Evolutionary conservation across 495 filamentous ascomycete species (phyloP).

Genomic region (Hypoxylon lienhwacheense): DNA sequence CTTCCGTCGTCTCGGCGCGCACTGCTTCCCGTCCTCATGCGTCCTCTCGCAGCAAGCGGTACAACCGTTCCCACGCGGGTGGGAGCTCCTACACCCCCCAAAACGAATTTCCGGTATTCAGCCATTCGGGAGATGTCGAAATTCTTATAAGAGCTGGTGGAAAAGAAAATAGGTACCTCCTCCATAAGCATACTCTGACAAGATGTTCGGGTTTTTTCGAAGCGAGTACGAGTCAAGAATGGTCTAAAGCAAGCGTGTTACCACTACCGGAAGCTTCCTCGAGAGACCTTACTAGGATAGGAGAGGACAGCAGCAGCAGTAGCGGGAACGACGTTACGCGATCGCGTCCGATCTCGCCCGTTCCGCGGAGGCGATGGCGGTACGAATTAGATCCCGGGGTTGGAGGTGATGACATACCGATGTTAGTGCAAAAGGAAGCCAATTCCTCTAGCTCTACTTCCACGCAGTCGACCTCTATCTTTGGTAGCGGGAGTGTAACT

Average conservation of each 20-base stretch:
- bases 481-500: conserved; percentile 41
- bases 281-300: conserved; percentile 56
- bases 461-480: conserved; percentile 43
- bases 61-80: conserved; percentile 79
- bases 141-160: conserved; percentile 70
- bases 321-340: conserved; percentile 28
- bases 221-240: conserved; percentile 82
- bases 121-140: conserved; percentile 87
- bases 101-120: conserved; percentile 92
- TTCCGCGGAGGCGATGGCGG: conserved; percentile 69
- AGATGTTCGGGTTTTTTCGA: conserved; percentile 94
- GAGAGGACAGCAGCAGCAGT: conserved; percentile 53
- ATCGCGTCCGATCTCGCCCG: conserved; percentile 29
- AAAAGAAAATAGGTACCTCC: conserved; percentile 78
- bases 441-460: conserved; percentile 20
- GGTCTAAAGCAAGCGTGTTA: conserved; percentile 60
- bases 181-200: conserved; percentile 80
- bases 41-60: conserved; percentile 62
- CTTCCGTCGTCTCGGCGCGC: conserved; percentile 58
- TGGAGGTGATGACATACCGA: conserved; percentile 75
- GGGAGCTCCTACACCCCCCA: conserved; percentile 69
- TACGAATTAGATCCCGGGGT: conserved; percentile 83
- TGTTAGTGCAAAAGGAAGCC: conserved; percentile 76
- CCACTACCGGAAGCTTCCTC: conserved; percentile 38
- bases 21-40: conserved; percentile 46